phyloP scores from a whole-genome alignment of 2,329 filamentous ascomycete genomes.

The Exophiala bonariae region DNA sequence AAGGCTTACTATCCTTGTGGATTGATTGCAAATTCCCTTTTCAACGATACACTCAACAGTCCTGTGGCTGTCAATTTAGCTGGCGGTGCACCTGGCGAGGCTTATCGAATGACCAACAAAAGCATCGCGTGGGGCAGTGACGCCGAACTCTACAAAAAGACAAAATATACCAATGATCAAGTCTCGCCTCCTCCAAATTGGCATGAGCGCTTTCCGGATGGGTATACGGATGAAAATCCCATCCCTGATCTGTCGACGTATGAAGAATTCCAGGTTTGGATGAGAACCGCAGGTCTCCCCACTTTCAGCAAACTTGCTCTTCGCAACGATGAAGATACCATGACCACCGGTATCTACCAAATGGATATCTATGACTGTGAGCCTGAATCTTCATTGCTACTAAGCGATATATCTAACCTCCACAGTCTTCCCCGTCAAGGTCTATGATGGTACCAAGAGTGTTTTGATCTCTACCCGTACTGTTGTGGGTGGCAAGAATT shows the following conservation, averaged over 20 bases:
- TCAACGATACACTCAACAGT: slow-evolving; percentile 84
- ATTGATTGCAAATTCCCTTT: slow-evolving; percentile 92
- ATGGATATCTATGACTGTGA: slow-evolving; percentile 76
- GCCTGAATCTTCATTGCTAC: slow-evolving; percentile 34
- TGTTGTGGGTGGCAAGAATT: slow-evolving; percentile 91
- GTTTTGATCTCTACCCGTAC: slow-evolving; percentile 72
- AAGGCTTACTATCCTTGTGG: slow-evolving; percentile 92
- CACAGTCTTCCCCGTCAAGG: slow-evolving; percentile 74
- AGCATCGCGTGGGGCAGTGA: slow-evolving; percentile 88
- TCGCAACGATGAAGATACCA: slow-evolving; percentile 70
- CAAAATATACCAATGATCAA: slow-evolving; percentile 63
- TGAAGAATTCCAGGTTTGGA: slow-evolving; percentile 96
- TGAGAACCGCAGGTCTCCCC: slow-evolving; percentile 92
- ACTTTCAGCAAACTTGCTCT: slow-evolving; percentile 91
- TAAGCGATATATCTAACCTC: slow-evolving; percentile 9
- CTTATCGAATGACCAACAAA: slow-evolving; percentile 74
- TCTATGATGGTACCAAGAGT: slow-evolving; percentile 49
- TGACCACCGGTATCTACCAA: slow-evolving; percentile 72
- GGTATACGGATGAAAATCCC: slow-evolving; percentile 64
- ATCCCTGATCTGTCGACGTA: slow-evolving; percentile 73
- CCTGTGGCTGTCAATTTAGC: slow-evolving; percentile 62
- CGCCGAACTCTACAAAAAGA: slow-evolving; percentile 71
- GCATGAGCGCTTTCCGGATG: slow-evolving; percentile 66
- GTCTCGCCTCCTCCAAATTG: slow-evolving; percentile 88
- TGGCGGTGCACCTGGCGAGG: slow-evolving; percentile 36